Conservation (phyloP, 352 stramenopile species). For the Blastocystis sp. region DNA sequence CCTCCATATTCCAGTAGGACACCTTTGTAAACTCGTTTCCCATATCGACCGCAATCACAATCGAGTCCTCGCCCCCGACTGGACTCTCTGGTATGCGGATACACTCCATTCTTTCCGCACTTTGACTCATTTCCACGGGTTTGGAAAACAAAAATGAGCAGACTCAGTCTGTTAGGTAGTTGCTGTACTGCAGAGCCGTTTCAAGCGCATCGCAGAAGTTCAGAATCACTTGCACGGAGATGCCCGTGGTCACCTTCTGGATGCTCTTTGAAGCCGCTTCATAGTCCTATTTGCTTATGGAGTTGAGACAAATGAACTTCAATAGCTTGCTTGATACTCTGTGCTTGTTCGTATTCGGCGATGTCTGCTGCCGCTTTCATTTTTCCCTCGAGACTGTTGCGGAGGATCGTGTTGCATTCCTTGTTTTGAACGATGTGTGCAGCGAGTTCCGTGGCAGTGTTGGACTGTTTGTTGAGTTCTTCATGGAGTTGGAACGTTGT, state of each 20-base stretch:
- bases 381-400: constrained; percentile 29
- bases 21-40: constrained; percentile 40
- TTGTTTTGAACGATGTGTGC: background rate
- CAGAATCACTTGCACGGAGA: background rate
- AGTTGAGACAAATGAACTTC: background rate
- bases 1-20: constrained; percentile 40
- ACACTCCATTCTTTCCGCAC: background rate
- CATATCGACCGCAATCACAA: constrained; percentile 24
- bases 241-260: background rate
- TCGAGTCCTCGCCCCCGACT: background rate
- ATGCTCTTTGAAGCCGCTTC: background rate
- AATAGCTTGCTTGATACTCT: constrained; percentile 7
- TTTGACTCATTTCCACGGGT: background rate
- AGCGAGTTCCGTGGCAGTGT: background rate
- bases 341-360: constrained; percentile 47
- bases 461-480: background rate
- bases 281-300: background rate
- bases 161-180: constrained; percentile 30
- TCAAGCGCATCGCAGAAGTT: constrained; percentile 15
- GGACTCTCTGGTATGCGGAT: background rate
- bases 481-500: constrained; percentile 20
- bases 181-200: background rate
- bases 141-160: background rate
- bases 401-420: constrained; percentile 29
- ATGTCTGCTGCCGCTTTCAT: constrained; percentile 51